Conservation (phyloP, 305 asterid genomes). For the Fraxinus greggii region DNA sequence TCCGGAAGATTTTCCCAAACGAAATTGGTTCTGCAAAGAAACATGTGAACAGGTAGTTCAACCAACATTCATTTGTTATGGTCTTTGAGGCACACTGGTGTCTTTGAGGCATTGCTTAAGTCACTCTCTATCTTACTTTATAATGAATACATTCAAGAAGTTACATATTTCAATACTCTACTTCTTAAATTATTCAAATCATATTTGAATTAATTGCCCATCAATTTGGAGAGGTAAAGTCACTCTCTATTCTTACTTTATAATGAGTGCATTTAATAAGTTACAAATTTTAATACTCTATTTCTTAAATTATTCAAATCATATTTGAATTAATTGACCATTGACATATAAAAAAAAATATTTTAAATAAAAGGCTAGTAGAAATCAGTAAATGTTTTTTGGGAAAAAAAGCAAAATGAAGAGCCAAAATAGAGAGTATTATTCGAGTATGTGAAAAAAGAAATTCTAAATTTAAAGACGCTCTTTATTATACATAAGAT, state of each 20-base stretch:
- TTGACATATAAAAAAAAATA: not conserved
- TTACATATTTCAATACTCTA: not conserved
- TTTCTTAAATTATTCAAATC: not conserved
- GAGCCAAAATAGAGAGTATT: not conserved
- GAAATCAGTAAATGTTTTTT: not conserved
- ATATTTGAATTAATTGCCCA: not conserved
- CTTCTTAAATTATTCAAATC: not conserved
- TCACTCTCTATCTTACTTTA: not conserved
- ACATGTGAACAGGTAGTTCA: conserved; percentile 64
- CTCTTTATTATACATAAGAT: not conserved
- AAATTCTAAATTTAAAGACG: not conserved
- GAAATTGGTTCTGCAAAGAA: conserved; percentile 66
- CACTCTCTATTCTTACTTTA: not conserved
- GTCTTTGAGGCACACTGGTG: not conserved
- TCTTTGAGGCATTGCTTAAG: not conserved
- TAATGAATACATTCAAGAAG: not conserved
- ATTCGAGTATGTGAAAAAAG: not conserved
- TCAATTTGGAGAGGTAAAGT: not conserved
- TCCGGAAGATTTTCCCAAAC: conserved; percentile 34
- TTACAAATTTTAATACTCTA: not conserved
- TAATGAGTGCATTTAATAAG: not conserved
- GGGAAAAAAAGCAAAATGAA: not conserved
- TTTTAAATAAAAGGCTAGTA: not conserved
- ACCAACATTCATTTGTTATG: conserved; percentile 2
- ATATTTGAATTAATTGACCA: not conserved